Evolutionary conservation across 306 rosid genomes (phyloP).

Genomic region (Quercus cerris): DNA sequence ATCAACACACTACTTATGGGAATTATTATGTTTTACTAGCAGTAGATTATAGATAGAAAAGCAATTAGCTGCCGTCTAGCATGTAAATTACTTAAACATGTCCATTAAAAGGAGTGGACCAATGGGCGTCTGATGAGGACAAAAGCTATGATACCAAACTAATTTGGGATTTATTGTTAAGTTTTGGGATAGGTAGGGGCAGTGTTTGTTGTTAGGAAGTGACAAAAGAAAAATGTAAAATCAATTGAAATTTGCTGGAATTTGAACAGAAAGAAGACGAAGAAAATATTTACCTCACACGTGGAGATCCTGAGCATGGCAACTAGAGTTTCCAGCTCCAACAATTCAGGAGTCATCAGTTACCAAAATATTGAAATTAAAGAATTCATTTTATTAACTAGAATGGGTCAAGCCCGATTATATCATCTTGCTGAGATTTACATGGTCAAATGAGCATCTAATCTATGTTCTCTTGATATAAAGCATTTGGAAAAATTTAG

Average conservation of each 20-base stretch:
- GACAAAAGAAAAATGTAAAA: no score
- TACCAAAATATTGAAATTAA: background rate
- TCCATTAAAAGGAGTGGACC: background rate
- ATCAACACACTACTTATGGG: background rate
- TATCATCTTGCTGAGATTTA: background rate
- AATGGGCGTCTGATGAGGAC: background rate
- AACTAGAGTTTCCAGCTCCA: no score
- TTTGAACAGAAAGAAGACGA: no score
- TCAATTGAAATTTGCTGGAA: no score
- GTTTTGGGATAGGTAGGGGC: no score
- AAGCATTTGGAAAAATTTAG: background rate
- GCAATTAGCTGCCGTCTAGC: background rate
- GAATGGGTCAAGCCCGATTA: background rate
- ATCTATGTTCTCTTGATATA: background rate
- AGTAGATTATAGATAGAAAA: background rate
- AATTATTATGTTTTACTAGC: background rate
- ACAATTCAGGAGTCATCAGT: background rate
- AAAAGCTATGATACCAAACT: no score
- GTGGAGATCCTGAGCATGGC: no score
- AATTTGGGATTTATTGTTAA: no score
- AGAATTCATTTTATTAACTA: background rate
- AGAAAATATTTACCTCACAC: no score
- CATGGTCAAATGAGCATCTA: background rate
- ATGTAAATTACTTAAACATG: background rate
- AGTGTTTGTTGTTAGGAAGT: no score